Evolutionary conservation across 2,329 filamentous ascomycete genomes (phyloP).

Genomic region (Tricladium varicosporioides): DNA sequence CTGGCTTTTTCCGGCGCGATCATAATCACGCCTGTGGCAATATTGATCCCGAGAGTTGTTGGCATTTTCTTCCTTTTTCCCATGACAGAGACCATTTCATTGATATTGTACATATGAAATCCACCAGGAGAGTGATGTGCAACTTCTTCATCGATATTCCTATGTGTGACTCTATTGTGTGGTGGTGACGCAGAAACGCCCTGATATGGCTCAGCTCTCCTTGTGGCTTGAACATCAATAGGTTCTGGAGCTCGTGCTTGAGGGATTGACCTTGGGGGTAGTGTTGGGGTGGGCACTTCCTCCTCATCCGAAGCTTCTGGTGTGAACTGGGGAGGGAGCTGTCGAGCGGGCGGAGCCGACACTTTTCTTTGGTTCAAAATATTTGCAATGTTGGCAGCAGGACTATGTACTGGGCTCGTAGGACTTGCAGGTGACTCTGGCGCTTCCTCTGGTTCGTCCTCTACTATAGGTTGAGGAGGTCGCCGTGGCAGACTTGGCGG

Average conservation of each 20-base stretch:
- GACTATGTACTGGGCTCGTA: conserved; percentile 25
- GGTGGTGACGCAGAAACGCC: conserved; percentile 48
- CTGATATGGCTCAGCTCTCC: conserved; percentile 42
- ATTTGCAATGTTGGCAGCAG: conserved; percentile 44
- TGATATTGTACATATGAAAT: conserved; percentile 94
- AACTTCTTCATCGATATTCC: conserved; percentile 45
- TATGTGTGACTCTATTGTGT: conserved; percentile 46
- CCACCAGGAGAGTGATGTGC: conserved; percentile 63
- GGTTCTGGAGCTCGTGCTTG: conserved; percentile 44
- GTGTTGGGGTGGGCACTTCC: conserved; percentile 54
- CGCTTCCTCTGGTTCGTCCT: conserved; percentile 25
- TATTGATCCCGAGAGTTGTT: conserved; percentile 91
- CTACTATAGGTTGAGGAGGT: conserved; percentile 36
- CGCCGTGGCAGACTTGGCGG: conserved; percentile 35
- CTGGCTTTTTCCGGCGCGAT: conserved; percentile 82
- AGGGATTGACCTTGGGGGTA: conserved; percentile 62
- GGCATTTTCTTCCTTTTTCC: conserved; percentile 98
- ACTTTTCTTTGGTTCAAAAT: conserved; percentile 44
- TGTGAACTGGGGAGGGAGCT: conserved; percentile 57
- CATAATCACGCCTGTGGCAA: conserved; percentile 83
- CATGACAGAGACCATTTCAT: conserved; percentile 95
- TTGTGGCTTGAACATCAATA: conserved; percentile 23
- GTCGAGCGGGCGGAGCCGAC: conserved; percentile 37
- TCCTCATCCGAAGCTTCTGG: conserved; percentile 69
- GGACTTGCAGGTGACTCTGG: conserved; percentile 25